Base-by-base conservation (phyloP, 176 grass and related monocot genomes). In the Cymbopogon citratus region DNA sequence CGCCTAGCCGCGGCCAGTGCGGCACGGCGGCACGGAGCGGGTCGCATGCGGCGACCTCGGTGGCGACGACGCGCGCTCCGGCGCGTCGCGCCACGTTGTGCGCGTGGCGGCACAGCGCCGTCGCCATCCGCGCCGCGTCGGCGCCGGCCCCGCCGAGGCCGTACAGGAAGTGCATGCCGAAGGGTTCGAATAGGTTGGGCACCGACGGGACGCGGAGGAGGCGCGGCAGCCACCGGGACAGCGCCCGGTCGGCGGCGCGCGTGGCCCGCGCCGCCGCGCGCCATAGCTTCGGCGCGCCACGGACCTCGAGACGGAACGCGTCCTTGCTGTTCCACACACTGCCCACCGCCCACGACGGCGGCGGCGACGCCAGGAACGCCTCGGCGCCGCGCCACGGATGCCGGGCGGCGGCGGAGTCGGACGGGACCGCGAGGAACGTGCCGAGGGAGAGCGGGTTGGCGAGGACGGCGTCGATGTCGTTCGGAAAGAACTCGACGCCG, bases 251-350 rank as follows among this genome's bases (percentile, higher is more conserved):
- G 26, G 90, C 66, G 44, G 59, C 66, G 1, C 90, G 70, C 5
- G 87, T 89, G 61, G 87, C 69, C 4, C 63, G 70, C 5, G 91
- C 91, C 1, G 79, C 69, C 1, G 70, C 79, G 9, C 84, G 82
- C 43, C 77, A 70, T 19, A 85, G 75, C 35, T 43, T 0, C n/a
- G 88, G 77, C 27, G 88, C 91, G 7, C 90, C 87, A 3, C 87
- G 84, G n/a, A 90, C 80, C 74, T 88, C 87, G 9, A 97, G 77
- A 18, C 84, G 84, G 80, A 97, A 90, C 61, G 76, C 69, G 66
- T 93, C 91, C 49, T 88, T 90, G 65, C 88, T 79, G 91, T 89
- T 93, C 91, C 91, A 97, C 73, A 97, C 81, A 79, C 94, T 97
- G 0, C 74, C 69, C 86, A 97, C 82, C 10, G 91, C 94, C 91